Conservation (phyloP, 2,329 filamentous ascomycete genomes). For the Cladosporium sp. region DNA sequence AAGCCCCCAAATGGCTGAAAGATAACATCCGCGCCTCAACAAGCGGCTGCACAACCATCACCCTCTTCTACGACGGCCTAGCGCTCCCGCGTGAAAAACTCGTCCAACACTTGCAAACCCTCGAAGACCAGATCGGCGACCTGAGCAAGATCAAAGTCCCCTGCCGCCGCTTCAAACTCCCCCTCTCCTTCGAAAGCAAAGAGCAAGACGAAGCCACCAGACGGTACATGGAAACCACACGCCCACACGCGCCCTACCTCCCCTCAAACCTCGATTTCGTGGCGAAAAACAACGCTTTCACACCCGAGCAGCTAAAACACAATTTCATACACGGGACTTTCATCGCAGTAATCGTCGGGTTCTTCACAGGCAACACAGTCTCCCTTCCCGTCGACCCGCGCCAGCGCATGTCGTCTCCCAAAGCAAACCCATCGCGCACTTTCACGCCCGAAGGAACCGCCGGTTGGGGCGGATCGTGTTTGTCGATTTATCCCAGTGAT, state of each 20-base stretch:
- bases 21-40: conserved; percentile 47
- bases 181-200: conserved; percentile 40
- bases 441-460: conserved; percentile 55
- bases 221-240: conserved; percentile 58
- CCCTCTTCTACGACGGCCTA: conserved; percentile 38
- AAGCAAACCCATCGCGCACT: conserved; percentile 53
- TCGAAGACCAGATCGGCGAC: conserved; percentile 41
- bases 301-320: conserved; percentile 44
- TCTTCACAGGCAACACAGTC: conserved; percentile 52
- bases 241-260: conserved; percentile 57
- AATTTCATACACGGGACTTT: conserved; percentile 49
- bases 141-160: conserved; percentile 38
- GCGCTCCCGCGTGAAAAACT: conserved; percentile 34
- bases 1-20: conserved; percentile 35
- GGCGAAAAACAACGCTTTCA: conserved; percentile 52
- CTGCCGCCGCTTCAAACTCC: conserved; percentile 39
- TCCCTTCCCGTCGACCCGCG: conserved; percentile 51
- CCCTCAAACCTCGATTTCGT: conserved; percentile 58
- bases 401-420: conserved; percentile 50
- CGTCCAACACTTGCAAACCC: conserved; percentile 33
- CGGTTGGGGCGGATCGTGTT: conserved; percentile 52
- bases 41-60: conserved; percentile 45
- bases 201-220: conserved; percentile 49
- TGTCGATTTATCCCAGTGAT: conserved; percentile 53
- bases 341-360: conserved; percentile 51